Conservation (phyloP, 805 yeast species). For the Candida khao-thaluensis region DNA sequence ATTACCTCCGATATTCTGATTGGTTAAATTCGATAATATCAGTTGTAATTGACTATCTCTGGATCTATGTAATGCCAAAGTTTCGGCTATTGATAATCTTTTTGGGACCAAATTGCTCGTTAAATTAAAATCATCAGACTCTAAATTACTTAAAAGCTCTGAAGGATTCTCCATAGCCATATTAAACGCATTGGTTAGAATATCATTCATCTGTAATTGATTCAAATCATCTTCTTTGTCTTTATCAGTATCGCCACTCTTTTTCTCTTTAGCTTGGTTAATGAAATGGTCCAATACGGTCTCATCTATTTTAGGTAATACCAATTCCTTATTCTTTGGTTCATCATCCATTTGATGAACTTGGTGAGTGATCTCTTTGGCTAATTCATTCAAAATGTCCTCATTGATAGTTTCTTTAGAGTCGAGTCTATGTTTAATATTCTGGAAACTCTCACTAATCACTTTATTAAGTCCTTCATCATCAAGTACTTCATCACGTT, state of each 20-base stretch:
- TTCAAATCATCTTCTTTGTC: slow-evolving; percentile 43
- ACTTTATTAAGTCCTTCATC: slow-evolving; percentile 22
- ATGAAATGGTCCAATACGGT: slow-evolving; percentile 37
- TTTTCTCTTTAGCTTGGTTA: slow-evolving; percentile 26
- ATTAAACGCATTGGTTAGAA: slow-evolving; percentile 72
- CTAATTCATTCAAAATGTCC: slow-evolving; percentile 28
- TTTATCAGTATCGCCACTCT: slow-evolving; percentile 23
- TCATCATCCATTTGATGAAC: slow-evolving; percentile 22
- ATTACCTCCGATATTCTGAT: slow-evolving; percentile 2
- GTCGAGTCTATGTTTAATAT: slow-evolving; percentile 18
- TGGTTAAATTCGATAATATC: slow-evolving; percentile 10
- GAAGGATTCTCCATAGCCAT: slow-evolving; percentile 70
- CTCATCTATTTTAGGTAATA: slow-evolving; percentile 36
- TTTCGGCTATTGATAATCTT: slow-evolving; percentile 56
- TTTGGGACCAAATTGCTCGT: slow-evolving; percentile 16
- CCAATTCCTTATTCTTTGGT: slow-evolving; percentile 4
- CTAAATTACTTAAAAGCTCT: slow-evolving; percentile 40
- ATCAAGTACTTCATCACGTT: slow-evolving; percentile 1
- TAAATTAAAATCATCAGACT: slow-evolving; percentile 22
- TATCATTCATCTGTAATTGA: slow-evolving; percentile 58
- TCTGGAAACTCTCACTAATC: slow-evolving; percentile 23
- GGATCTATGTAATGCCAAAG: slow-evolving; percentile 54
- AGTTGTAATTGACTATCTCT: slow-evolving; percentile 23
- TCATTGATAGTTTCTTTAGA: slow-evolving; percentile 11
- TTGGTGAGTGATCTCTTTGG: slow-evolving; percentile 29